Percentiles rank a stretch among this genome's conserved stretches.
phyloP scores from a whole-genome alignment of 257 asterid species.

The Nicotiana attenuata region DNA sequence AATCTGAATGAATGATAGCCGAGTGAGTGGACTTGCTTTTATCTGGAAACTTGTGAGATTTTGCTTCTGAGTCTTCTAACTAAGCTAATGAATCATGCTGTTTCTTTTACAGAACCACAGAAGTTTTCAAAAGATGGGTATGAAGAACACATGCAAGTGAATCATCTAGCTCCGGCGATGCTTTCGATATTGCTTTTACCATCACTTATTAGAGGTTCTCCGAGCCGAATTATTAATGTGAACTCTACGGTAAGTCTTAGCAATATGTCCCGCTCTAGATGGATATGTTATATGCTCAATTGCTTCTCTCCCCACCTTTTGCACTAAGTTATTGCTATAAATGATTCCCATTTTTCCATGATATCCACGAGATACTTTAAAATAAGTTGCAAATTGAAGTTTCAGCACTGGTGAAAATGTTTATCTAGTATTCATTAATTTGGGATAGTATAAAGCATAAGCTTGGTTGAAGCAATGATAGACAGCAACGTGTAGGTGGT shows the following conservation, averaged over 20 bases:
- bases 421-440: background rate
- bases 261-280: conserved; percentile 6
- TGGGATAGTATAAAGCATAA: background rate
- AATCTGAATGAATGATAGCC: background rate
- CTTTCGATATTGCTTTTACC: conserved; percentile 88
- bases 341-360: background rate
- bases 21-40: conserved; percentile 4
- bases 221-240: conserved; percentile 87
- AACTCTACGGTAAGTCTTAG: conserved; percentile 72
- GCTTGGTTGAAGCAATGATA: background rate
- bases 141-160: conserved; percentile 96
- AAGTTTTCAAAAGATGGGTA: conserved; percentile 74
- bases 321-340: background rate
- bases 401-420: background rate
- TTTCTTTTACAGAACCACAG: conserved; percentile 75
- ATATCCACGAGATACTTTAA: background rate
- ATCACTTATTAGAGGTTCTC: conserved; percentile 87
- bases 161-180: conserved; percentile 96
- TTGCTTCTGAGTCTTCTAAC: conserved; percentile 14
- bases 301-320: background rate
- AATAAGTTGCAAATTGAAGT: background rate
- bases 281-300: background rate
- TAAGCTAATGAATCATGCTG: background rate
- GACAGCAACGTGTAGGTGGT: background rate
- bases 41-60: background rate